A percentile compares a stretch with the other conserved stretches of the same genome.
Conservation (phyloP, 1,284 basidiomycete genomes). For the Tetrapyrgos nigripes region DNA sequence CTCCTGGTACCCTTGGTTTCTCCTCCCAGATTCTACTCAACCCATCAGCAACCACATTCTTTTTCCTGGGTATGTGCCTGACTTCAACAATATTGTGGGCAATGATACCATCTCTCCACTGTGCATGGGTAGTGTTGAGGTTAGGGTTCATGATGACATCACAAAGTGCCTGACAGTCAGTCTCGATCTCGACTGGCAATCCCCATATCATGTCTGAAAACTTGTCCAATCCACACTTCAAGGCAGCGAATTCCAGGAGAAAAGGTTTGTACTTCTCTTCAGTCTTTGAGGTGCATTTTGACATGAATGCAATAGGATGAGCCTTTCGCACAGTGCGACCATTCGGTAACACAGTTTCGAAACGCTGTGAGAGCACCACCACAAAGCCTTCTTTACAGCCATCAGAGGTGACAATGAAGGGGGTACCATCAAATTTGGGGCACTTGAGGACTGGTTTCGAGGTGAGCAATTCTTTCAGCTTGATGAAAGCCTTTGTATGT, state of each 20-base stretch:
- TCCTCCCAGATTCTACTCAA: slow-evolving; percentile 18
- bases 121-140: slow-evolving; percentile 14
- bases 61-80: slow-evolving; percentile 17
- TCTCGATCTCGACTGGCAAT: too few species aligned
- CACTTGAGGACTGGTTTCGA: slow-evolving; percentile 8
- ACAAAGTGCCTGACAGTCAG: slow-evolving; percentile 26
- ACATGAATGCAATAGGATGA: too few species aligned
- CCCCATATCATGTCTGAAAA: too few species aligned
- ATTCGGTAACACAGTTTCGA: too few species aligned
- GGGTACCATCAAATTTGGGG: slow-evolving; percentile 9
- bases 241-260: too few species aligned
- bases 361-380: too few species aligned
- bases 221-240: too few species aligned
- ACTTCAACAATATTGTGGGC: slow-evolving; percentile 20
- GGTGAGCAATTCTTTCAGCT: slow-evolving; percentile 1
- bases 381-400: too few species aligned
- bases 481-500: slow-evolving; percentile 26
- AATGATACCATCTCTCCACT: slow-evolving; percentile 22
- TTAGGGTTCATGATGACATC: slow-evolving; percentile 20
- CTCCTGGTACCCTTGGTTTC: slow-evolving; percentile 17
- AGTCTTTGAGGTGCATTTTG: too few species aligned
- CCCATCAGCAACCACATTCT: slow-evolving; percentile 21
- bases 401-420: slow-evolving; percentile 20
- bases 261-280: too few species aligned
- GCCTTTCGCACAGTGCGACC: too few species aligned